phyloP scores from a whole-genome alignment of 352 stramenopile species.

The Halophytophthora batemanensis region DNA sequence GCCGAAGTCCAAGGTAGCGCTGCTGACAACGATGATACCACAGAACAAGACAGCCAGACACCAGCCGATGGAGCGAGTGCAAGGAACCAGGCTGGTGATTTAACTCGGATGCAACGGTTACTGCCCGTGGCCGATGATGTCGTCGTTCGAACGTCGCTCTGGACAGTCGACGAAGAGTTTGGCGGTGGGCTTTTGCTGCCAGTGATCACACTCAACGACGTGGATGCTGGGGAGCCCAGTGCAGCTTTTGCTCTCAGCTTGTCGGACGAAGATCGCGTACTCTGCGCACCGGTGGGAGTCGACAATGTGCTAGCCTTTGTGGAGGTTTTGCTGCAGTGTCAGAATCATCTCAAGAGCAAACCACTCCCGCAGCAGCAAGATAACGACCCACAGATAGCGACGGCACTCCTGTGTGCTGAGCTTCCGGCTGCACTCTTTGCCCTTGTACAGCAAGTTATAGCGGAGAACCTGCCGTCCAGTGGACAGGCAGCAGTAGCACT shows the following conservation, averaged over 20 bases:
- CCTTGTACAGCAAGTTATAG: slow-evolving; percentile 67
- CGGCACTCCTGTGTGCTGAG: slow-evolving; percentile 46
- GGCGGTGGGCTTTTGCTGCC: slow-evolving; percentile 45
- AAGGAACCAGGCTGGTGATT: slow-evolving; percentile 41
- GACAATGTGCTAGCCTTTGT: slow-evolving; percentile 65
- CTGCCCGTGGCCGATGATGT: slow-evolving; percentile 40
- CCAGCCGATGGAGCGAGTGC: background rate
- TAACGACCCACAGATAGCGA: background rate
- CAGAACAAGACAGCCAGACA: slow-evolving; percentile 1
- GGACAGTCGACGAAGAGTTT: slow-evolving; percentile 65
- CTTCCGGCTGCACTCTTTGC: slow-evolving; percentile 65
- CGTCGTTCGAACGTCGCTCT: slow-evolving; percentile 66
- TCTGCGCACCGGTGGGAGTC: slow-evolving; percentile 63
- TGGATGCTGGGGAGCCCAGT: slow-evolving; percentile 27
- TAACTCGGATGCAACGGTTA: slow-evolving; percentile 18
- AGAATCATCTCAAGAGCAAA: slow-evolving; percentile 22
- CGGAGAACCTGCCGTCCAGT: slow-evolving; percentile 53
- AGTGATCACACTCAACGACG: slow-evolving; percentile 60
- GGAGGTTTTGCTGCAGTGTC: slow-evolving; percentile 49
- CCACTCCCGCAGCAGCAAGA: slow-evolving; percentile 2
- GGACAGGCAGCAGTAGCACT: slow-evolving; percentile 55
- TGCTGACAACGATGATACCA: slow-evolving; percentile 11
- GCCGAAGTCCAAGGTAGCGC: slow-evolving; percentile 14
- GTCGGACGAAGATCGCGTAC: slow-evolving; percentile 70
- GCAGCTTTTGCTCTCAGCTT: slow-evolving; percentile 55